Evolutionary conservation across 1,139 yeast species (phyloP).

Genomic region (Sugiyamaella pinicola): DNA sequence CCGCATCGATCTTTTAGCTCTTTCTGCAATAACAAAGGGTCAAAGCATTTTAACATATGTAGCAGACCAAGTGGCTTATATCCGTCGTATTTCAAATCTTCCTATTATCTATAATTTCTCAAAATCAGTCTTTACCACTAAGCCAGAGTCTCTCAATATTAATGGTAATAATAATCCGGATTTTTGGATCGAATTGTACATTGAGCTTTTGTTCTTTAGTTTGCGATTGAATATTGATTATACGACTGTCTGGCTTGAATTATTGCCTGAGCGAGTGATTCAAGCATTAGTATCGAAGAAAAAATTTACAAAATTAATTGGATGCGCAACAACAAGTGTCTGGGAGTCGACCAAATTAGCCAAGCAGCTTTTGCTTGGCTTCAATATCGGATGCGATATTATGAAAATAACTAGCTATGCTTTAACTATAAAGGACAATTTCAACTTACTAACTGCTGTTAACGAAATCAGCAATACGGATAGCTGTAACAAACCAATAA

Average conservation of each 20-base stretch:
- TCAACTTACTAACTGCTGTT: conserved; percentile 17
- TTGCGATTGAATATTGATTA: conserved; percentile 27
- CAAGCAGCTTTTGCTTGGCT: conserved; percentile 8
- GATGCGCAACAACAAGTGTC: conserved; percentile 19
- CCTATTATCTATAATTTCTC: conserved; percentile 28
- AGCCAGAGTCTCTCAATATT: conserved; percentile 6
- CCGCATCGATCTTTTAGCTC: conserved; percentile 26
- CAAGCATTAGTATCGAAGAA: conserved; percentile 17
- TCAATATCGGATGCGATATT: conserved; percentile 23
- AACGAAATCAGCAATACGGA: conserved; percentile 9
- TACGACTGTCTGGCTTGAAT: conserved; percentile 20
- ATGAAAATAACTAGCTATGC: conserved; percentile 25
- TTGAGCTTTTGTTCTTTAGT: conserved; percentile 22
- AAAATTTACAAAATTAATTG: conserved; percentile 22
- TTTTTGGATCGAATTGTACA: conserved; percentile 21
- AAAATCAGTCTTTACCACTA: conserved; percentile 20
- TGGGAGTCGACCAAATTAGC: conserved; percentile 23
- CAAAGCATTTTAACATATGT: conserved; percentile 22
- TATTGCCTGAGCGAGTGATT: conserved; percentile 20
- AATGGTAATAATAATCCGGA: conserved; percentile 15
- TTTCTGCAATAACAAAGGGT: conserved; percentile 21
- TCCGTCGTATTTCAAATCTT: conserved; percentile 22
- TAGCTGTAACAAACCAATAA: conserved; percentile 11
- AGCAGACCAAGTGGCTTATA: conserved; percentile 24
- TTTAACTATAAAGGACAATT: conserved; percentile 23